Conservation (phyloP, 2,329 filamentous ascomycete genomes). For the Fusarium lateritium region DNA sequence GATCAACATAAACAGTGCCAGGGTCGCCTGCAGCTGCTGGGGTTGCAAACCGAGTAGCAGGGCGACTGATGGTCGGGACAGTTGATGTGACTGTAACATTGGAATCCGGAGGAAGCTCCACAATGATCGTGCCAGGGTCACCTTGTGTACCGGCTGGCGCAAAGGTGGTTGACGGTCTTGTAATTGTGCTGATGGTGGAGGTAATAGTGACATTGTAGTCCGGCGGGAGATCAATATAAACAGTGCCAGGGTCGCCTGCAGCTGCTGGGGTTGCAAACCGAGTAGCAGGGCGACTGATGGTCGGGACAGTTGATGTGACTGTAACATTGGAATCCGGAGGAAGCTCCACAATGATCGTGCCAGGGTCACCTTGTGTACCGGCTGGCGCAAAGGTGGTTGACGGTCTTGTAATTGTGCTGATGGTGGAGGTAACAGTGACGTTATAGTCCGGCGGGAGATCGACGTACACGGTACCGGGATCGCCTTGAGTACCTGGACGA, state of each 20-base stretch:
- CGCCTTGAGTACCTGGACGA: slow-evolving; percentile 1
- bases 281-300: slow-evolving; percentile 21
- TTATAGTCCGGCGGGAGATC: slow-evolving; percentile 30
- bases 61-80: slow-evolving; percentile 21
- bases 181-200: slow-evolving; percentile 15
- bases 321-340: slow-evolving; percentile 18
- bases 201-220: slow-evolving; percentile 27
- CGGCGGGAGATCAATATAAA: slow-evolving; percentile 18
- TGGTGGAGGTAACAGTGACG: slow-evolving; percentile 13
- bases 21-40: slow-evolving; percentile 19
- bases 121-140: slow-evolving; percentile 21
- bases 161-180: slow-evolving; percentile 20
- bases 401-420: slow-evolving; percentile 15
- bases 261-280: slow-evolving; percentile 9
- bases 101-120: slow-evolving; percentile 16
- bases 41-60: slow-evolving; percentile 9
- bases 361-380: slow-evolving; percentile 18
- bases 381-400: slow-evolving; percentile 26
- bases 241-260: slow-evolving; percentile 21
- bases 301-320: slow-evolving; percentile 8
- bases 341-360: slow-evolving; percentile 21
- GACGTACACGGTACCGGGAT: slow-evolving; percentile 18
- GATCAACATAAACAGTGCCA: slow-evolving; percentile 20
- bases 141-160: slow-evolving; percentile 13
- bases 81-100: slow-evolving; percentile 17